Conservation (phyloP, 768 basidiomycete species). For the Pleurotus eryngii region DNA sequence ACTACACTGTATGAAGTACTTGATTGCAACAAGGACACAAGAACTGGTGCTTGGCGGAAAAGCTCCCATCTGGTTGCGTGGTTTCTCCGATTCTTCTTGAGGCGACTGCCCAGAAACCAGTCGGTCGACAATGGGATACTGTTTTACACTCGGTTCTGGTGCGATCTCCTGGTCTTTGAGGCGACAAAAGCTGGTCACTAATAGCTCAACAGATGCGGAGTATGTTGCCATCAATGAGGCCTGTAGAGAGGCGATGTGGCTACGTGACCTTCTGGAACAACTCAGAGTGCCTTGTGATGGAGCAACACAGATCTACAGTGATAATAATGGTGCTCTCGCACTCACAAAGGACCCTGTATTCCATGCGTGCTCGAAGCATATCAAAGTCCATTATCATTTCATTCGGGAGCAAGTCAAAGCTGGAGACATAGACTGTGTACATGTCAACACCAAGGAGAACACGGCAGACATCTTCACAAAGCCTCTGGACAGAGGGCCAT, state of each 20-base stretch:
- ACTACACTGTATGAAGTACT: neutral
- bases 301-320: conserved; percentile 16
- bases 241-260: conserved; percentile 21
- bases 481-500: too few relatives aligned
- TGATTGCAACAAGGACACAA: neutral
- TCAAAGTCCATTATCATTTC: conserved; percentile 38
- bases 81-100: conserved; percentile 14
- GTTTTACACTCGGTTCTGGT: conserved; percentile 26
- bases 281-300: conserved; percentile 13
- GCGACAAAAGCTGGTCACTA: conserved; percentile 22
- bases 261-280: conserved; percentile 15
- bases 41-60: conserved; percentile 10
- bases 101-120: conserved; percentile 12
- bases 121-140: conserved; percentile 26
- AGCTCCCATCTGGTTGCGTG: neutral
- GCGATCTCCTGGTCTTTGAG: conserved; percentile 31
- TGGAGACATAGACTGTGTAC: conserved; percentile 20
- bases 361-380: conserved; percentile 39
- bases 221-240: too few relatives aligned
- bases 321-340: conserved; percentile 35
- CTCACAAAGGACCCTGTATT: conserved; percentile 29
- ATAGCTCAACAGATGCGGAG: too few relatives aligned
- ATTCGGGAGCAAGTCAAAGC: conserved; percentile 30
- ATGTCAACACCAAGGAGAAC: conserved; percentile 31
- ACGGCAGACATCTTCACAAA: too few relatives aligned